A percentile compares a stretch with the other conserved stretches of the same genome.
phyloP scores from a whole-genome alignment of 2,329 filamentous ascomycete genomes.

The Fusarium sarcochroum region DNA sequence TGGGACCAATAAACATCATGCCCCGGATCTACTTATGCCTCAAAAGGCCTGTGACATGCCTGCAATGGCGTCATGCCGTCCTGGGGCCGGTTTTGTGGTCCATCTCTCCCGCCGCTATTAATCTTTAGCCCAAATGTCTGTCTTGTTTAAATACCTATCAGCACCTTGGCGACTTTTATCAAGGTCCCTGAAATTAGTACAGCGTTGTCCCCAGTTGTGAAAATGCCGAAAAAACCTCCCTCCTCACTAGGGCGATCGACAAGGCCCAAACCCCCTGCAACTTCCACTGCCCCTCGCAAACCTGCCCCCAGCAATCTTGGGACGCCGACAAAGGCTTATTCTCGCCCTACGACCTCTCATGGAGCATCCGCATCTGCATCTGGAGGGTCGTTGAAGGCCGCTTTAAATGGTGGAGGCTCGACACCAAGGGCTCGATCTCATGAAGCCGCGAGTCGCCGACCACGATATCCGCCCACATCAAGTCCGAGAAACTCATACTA shows the following conservation, averaged over 20 bases:
- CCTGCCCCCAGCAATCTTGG: not conserved
- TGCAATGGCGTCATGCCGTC: constrained; percentile 45
- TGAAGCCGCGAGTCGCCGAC: constrained; percentile 34
- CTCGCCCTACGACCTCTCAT: constrained; percentile 35
- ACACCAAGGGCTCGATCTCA: constrained; percentile 40
- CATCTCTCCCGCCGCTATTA: constrained; percentile 11
- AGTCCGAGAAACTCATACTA: constrained; percentile 34
- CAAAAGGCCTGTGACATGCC: constrained; percentile 27
- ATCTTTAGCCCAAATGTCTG: not conserved
- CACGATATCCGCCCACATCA: constrained; percentile 18
- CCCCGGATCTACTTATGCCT: constrained; percentile 31
- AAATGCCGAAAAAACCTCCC: constrained; percentile 36
- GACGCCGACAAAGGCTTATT: constrained; percentile 21
- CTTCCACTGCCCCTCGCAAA: constrained; percentile 28
- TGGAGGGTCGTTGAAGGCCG: constrained; percentile 16
- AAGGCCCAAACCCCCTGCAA: constrained; percentile 31
- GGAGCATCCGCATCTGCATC: not conserved
- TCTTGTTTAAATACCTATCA: constrained; percentile 3
- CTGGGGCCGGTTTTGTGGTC: constrained; percentile 9
- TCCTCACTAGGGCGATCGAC: constrained; percentile 36
- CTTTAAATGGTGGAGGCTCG: constrained; percentile 2
- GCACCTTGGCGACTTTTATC: constrained; percentile 8
- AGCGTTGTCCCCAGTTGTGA: not conserved
- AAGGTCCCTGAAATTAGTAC: not conserved
- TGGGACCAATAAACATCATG: constrained; percentile 31